These are phyloP conservation scores for Phylloboletellus chloephorus DNA, from an alignment of 1,284 basidiomycete species.

Conservation along the genomic window DNA sequence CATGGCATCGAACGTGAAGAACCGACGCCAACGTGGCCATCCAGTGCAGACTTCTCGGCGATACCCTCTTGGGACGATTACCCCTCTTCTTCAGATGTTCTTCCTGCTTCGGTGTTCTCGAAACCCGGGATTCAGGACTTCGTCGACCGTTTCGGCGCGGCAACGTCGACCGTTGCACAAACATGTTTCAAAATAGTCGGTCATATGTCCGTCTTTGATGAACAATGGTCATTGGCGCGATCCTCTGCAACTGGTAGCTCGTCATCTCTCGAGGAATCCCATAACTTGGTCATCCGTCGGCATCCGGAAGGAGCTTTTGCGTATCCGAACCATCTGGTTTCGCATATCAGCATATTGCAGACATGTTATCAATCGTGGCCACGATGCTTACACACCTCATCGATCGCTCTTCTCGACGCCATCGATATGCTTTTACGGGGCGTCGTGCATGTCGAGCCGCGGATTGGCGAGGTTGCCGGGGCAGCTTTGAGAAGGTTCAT, in stretches of 20 bases:
- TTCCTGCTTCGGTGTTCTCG: slow-evolving; percentile 48
- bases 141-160: slow-evolving; percentile 59
- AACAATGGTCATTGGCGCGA: slow-evolving; percentile 65
- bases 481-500: slow-evolving; percentile 73
- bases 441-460: slow-evolving; percentile 79
- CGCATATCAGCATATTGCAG: slow-evolving; percentile 72
- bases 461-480: slow-evolving; percentile 64
- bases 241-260: slow-evolving; percentile 36
- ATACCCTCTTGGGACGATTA: slow-evolving; percentile 63
- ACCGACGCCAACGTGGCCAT: slow-evolving; percentile 70
- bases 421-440: slow-evolving; percentile 80
- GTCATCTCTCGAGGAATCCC: slow-evolving; percentile 64
- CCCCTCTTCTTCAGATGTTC: slow-evolving; percentile 60
- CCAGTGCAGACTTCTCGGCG: slow-evolving; percentile 61
- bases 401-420: slow-evolving; percentile 53
- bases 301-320: slow-evolving; percentile 69
- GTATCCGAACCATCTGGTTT: slow-evolving; percentile 59
- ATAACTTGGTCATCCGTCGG: slow-evolving; percentile 57
- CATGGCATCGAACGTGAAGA: slow-evolving; percentile 70
- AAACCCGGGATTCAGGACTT: slow-evolving; percentile 77
- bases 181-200: slow-evolving; percentile 68
- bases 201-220: slow-evolving; percentile 79
- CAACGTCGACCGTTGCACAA: slow-evolving; percentile 59
- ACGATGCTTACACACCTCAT: slow-evolving; percentile 57
- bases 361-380: slow-evolving; percentile 86